Evolutionary conservation across 2,329 filamentous ascomycete species (phyloP), one percentile per base, ranked within the genome.

Genomic region (Eutypella sp.): DNA sequence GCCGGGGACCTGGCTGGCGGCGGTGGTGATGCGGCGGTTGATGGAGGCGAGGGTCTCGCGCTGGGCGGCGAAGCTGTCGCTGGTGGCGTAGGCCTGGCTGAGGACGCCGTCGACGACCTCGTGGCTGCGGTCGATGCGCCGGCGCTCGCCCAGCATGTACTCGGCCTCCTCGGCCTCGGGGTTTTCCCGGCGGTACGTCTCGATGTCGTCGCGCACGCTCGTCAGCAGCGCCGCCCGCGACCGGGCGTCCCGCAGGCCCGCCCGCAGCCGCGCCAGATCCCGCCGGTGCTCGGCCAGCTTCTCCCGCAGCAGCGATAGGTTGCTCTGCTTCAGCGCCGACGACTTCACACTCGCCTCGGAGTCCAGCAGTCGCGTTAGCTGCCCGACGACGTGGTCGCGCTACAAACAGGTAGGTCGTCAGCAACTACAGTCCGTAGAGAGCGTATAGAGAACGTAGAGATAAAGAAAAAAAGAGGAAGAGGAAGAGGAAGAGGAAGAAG

Each of bases 321-420:
- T 96, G 72, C 92, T 96, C 62, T 96, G 91, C 70, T 97, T 97
- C n/a, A 96, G 79, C 46, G 91, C 90, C 31, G 92, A 97, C 38
- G 90, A 85, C 42, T 87, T 89, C 48, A 95, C 81, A 46, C 84
- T 78, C 19, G 90, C 82, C 76, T 97, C 92, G 46, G 91, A 95
- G 72, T 97, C 92, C 57, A 97, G 87, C 44, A 96, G 84, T 47
- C 92, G 88, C 55, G 84, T 75, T 46, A 99, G 85, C 68, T 96
- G 89, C 48, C 76, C 71, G 62, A 97, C 84, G 44, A 93, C 80
- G 38, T 77, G 73, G 63, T 96, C 89, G 62, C 93, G 85, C 89
- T 96, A 64, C 42, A 15, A 19, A 44, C 13, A 42, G 23, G 10
- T n/a, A 20, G 39, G 48, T 38, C 52, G 58, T 54, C 38, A 29